A percentile compares a stretch with the other conserved stretches of the same genome.
These are phyloP conservation scores for Pythium plurisporium DNA, from an alignment of 352 stramenopile genomes.

Conservation along the genomic window DNA sequence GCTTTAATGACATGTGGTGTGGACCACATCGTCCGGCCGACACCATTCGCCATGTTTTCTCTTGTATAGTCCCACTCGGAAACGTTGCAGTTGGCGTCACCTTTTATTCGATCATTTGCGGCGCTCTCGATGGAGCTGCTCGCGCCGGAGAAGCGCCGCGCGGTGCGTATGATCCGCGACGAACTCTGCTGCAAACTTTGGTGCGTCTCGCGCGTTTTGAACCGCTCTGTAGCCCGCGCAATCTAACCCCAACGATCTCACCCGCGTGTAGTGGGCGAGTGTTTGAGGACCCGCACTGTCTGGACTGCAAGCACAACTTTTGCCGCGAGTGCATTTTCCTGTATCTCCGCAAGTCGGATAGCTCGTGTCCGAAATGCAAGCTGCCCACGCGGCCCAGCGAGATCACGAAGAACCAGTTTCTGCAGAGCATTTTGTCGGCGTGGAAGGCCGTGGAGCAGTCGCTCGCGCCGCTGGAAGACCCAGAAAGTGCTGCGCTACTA, in stretches of 20 bases:
- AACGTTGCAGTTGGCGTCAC: constrained; percentile 20
- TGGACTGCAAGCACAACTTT: constrained; percentile 89
- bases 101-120: too few species aligned
- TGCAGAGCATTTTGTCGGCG: constrained; percentile 74
- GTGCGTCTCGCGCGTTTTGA: constrained; percentile 26
- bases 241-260: background rate
- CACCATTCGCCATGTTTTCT: too few species aligned
- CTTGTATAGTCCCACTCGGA: too few species aligned
- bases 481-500: constrained; percentile 25
- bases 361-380: constrained; percentile 60
- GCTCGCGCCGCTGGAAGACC: constrained; percentile 37
- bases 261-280: constrained; percentile 41
- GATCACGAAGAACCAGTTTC: constrained; percentile 81
- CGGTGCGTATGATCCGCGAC: constrained; percentile 73
- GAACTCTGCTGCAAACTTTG: constrained; percentile 75
- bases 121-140: constrained; percentile 46
- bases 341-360: constrained; percentile 54
- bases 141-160: constrained; percentile 43
- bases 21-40: too few species aligned
- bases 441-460: constrained; percentile 75
- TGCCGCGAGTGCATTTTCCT: constrained; percentile 69
- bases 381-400: constrained; percentile 74
- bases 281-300: constrained; percentile 81
- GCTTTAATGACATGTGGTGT: background rate
- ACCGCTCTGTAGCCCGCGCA: background rate